These are phyloP conservation scores for Talaromyces sp. DNA, from an alignment of 2,329 filamentous ascomycete species.

Conservation along the genomic window DNA sequence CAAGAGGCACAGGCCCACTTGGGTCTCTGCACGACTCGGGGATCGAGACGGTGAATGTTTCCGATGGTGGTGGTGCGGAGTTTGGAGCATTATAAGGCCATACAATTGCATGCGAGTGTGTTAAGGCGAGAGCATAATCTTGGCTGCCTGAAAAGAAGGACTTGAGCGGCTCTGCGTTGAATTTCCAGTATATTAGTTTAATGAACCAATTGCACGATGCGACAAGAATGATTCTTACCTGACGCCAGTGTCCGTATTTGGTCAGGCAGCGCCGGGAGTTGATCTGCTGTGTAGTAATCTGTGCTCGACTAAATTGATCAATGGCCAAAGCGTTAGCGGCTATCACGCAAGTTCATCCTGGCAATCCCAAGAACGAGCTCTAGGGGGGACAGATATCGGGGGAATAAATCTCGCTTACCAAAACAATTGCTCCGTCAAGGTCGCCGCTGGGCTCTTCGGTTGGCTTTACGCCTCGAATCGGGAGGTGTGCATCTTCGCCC, in stretches of 20 bases:
- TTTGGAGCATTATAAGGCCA: slow-evolving; percentile 74
- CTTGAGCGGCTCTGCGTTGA: slow-evolving; percentile 62
- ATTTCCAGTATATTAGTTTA: slow-evolving; percentile 13
- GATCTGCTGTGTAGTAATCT: slow-evolving; percentile 80
- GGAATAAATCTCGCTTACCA: slow-evolving; percentile 32
- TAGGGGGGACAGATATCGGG: too few species aligned
- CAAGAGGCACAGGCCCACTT: slow-evolving; percentile 76
- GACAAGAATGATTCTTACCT: slow-evolving; percentile 51
- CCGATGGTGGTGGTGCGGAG: slow-evolving; percentile 42
- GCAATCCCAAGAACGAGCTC: too few species aligned
- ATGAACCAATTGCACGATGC: background rate
- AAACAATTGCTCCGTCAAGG: slow-evolving; percentile 36
- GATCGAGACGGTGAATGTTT: slow-evolving; percentile 78
- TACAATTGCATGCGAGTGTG: slow-evolving; percentile 78
- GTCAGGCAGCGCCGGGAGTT: slow-evolving; percentile 79
- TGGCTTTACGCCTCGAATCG: slow-evolving; percentile 43
- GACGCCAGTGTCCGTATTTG: slow-evolving; percentile 68
- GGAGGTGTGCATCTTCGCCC: slow-evolving; percentile 34
- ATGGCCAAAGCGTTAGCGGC: background rate
- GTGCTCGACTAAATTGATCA: slow-evolving; percentile 68
- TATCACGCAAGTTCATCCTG: background rate
- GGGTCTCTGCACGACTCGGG: slow-evolving; percentile 70
- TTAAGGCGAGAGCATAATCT: slow-evolving; percentile 79
- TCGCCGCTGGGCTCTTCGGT: slow-evolving; percentile 34
- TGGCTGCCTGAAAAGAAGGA: slow-evolving; percentile 66